A percentile compares a stretch with the other conserved stretches of the same genome.
phyloP scores from a whole-genome alignment of 805 yeast genomes.

The Schizosaccharomyces osmophilus region DNA sequence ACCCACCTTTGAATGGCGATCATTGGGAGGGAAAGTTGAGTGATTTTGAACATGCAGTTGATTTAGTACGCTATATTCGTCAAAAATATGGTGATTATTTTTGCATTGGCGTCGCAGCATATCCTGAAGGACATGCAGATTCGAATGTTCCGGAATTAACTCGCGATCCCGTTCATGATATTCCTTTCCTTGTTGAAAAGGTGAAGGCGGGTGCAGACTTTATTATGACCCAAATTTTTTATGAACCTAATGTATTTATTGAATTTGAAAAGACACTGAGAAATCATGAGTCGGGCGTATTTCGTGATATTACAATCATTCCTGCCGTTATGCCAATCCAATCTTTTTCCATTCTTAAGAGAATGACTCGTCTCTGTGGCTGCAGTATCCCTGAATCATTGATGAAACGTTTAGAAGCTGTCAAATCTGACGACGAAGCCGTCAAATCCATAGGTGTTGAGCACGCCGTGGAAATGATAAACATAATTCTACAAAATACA shows the following conservation, averaged over 20 bases:
- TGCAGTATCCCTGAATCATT: slow-evolving; percentile 50
- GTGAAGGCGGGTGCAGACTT: slow-evolving; percentile 88
- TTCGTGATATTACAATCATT: slow-evolving; percentile 29
- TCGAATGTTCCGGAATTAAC: slow-evolving; percentile 22
- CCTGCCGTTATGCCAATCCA: slow-evolving; percentile 88
- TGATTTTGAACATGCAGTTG: slow-evolving; percentile 58
- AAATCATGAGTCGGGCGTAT: slow-evolving; percentile 15
- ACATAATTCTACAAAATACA: slow-evolving; percentile 28
- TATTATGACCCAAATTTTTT: slow-evolving; percentile 73
- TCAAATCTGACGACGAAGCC: slow-evolving; percentile 42
- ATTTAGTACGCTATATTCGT: slow-evolving; percentile 60
- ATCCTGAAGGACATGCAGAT: slow-evolving; percentile 93
- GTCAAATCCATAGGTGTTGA: slow-evolving; percentile 71
- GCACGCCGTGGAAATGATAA: slow-evolving; percentile 37
- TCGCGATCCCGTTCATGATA: slow-evolving; percentile 44
- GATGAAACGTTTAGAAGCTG: slow-evolving; percentile 28
- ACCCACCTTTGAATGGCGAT: slow-evolving; percentile 64
- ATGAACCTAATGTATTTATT: slow-evolving; percentile 57
- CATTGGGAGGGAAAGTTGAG: slow-evolving; percentile 25
- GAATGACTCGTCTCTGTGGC: slow-evolving; percentile 75
- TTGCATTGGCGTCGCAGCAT: slow-evolving; percentile 90
- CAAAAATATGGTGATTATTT: slow-evolving; percentile 51
- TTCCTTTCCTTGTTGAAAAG: slow-evolving; percentile 63
- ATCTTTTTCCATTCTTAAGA: slow-evolving; percentile 52
- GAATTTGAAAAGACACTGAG: slow-evolving; percentile 26